Base-by-base conservation (phyloP, 2,329 filamentous ascomycete genomes). In the Aspergillus sp. region DNA sequence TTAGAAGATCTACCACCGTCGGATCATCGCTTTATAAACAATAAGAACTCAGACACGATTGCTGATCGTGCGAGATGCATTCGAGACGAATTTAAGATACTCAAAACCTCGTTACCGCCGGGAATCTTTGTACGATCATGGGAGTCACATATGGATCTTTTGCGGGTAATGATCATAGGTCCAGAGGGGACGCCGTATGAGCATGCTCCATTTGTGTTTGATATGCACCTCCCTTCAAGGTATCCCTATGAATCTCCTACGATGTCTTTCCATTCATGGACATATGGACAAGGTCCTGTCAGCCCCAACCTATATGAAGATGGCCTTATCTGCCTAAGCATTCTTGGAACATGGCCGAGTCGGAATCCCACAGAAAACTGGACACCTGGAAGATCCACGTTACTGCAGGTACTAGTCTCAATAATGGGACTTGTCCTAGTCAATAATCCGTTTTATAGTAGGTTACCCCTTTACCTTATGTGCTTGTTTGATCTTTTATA, bases 281-380 rank as follows among this genome's bases (percentile, higher is more conserved):
- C 81, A 0, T 69, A 75, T 55, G 78, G 79, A 1, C 68, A 78
- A 21, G 82, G 81, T 1, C 75, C 77, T n/a, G 74, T 86, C 23
- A 87, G 87, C 61, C 84, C 84, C 0, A 87, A 87, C 62, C 70
- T 87, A 1, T 86, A 86, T 67, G 84, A 86, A 62, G 81, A 86
- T 59, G 84, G 84, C 23, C 85, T 82, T 65, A 85, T 87, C 33
- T 87, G 85, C 63, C 71, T 87, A 15, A 82, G 79, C 60, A 68
- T 87, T 21, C 70, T 87, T 4, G 84, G 83, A 12, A 87, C 84
- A 2, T 87, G 84, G 84, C 79, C 83, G 53, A 77, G 80, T 0
- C 76, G 81, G 55, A 73, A 80, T 60, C 72, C 78, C 3, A 77
- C 78, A 39, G 84, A 86, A 66, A 75, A 70, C 37, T 87, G 84